Conservation (phyloP, 2,329 filamentous ascomycete species). For the Karstenula rhodostoma region DNA sequence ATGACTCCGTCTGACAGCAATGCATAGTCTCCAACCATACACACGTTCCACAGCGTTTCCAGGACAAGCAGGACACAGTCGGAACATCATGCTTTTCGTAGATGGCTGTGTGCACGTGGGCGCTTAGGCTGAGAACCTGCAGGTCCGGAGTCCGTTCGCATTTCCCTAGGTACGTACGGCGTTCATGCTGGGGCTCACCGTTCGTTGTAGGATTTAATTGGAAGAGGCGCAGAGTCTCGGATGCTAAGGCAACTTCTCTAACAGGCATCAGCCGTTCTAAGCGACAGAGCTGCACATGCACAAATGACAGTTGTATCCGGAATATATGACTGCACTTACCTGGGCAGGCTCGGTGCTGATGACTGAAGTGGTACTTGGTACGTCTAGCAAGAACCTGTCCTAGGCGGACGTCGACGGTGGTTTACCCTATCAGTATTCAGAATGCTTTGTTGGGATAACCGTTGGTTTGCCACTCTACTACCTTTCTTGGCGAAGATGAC, state of each 20-base stretch:
- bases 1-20: no score
- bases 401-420: not conserved
- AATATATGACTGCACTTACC: not conserved
- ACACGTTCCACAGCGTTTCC: no score
- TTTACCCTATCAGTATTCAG: not conserved
- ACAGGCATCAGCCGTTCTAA: not conserved
- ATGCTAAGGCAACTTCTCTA: not conserved
- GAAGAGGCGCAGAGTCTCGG: not conserved
- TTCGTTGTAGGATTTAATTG: not conserved
- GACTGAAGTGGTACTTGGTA: no score
- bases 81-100: no score
- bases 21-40: no score
- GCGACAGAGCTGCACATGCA: not conserved
- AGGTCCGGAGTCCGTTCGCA: constrained; percentile 1
- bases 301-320: not conserved
- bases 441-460: not conserved
- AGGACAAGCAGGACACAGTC: no score
- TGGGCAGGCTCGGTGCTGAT: no score
- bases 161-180: not conserved
- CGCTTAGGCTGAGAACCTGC: not conserved
- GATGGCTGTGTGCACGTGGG: not conserved
- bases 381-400: no score
- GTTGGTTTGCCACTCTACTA: not conserved
- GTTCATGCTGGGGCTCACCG: not conserved
- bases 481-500: not conserved